Evolutionary conservation across 495 filamentous ascomycete species (phyloP).

Genomic region (Talaromyces stipitatus): DNA sequence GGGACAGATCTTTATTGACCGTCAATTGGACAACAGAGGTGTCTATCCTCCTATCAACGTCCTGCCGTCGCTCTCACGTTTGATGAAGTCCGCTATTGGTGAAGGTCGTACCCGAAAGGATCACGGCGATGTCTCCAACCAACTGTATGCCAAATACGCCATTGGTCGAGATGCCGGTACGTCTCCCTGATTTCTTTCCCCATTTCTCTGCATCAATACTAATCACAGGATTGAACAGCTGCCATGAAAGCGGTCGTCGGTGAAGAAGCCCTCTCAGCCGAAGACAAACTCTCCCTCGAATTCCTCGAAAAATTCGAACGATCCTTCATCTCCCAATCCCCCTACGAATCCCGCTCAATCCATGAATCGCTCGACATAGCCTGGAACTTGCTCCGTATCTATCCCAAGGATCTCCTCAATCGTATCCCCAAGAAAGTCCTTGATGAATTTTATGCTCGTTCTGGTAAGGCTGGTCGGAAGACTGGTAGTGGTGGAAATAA

Average conservation of each 20-base stretch:
- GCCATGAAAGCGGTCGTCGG: conserved; percentile 99
- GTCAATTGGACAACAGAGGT: conserved; percentile 90
- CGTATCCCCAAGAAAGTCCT: conserved; percentile 91
- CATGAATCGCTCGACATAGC: conserved; percentile 90
- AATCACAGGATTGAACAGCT: conserved; percentile 34
- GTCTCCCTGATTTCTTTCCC: conserved; percentile 10
- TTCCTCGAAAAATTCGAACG: conserved; percentile 98
- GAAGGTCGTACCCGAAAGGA: conserved; percentile 92
- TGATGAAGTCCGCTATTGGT: conserved; percentile 99
- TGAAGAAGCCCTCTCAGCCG: conserved; percentile 88
- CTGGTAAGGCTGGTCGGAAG: conserved; percentile 47
- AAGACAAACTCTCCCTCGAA: conserved; percentile 96
- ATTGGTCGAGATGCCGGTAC: conserved; percentile 86
- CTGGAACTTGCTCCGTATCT: conserved; percentile 93
- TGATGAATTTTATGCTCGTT: conserved; percentile 84
- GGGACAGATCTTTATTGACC: conserved; percentile 96
- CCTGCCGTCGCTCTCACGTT: conserved; percentile 92
- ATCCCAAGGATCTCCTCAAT: conserved; percentile 94
- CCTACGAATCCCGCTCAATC: conserved; percentile 86
- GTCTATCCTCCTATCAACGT: conserved; percentile 99
- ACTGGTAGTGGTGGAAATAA: conserved; percentile 39
- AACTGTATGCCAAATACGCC: conserved; percentile 99
- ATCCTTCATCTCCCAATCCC: conserved; percentile 81
- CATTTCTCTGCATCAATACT: background rate
- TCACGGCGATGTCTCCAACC: conserved; percentile 97